Base-by-base conservation (phyloP, 495 filamentous ascomycete genomes). In the Letharia columbiana region DNA sequence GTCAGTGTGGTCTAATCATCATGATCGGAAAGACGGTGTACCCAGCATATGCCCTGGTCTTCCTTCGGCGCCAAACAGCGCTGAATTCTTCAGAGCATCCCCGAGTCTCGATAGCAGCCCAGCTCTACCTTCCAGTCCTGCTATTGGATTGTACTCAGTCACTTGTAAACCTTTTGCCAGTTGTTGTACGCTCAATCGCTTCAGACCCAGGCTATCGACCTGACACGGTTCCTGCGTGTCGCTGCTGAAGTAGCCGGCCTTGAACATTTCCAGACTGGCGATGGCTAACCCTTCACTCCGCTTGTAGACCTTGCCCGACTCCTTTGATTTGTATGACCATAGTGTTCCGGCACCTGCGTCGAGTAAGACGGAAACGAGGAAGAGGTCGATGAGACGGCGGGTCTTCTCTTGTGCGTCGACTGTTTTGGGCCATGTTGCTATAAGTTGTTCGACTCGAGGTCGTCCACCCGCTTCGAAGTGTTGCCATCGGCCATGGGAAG, bases 181-280 rank as follows among this genome's bases (percentile, higher is more conserved):
- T 59, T 83, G 80, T 56, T 91, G 87, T 39, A 88, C 81, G 7
- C 87, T 92, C 60, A 98, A 75, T 60, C 80, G 86, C 72, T 84
- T 87, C 71, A 98, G 77, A 3, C 89, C 95, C 11, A 82, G 84
- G 64, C 87, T 90, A 73, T 98, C 94, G 33, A 98, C 94, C 75
- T 95, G 92, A 70, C 86, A 89, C 47, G 90, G 92, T 74, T 96
- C 88, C 58, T 76, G 82, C 3, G 83, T 80, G 71, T 92, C 86
- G 71, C 92, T 90, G 68, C 91, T 95, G 78, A 98, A 98, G 56
- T 91, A 71, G n/a, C 94, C 94, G 62, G 85, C 81, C 77, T 94
- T 96, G 79, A 98, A 98, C 94, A 98, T 98, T 71, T 98, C 94
- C 73, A 98, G 77, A 74, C 89, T 93, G 33, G 95, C 94, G 56